Evolutionary conservation across 169 alveolate genomes (phyloP).

Genomic region (Plasmodium vivax): DNA sequence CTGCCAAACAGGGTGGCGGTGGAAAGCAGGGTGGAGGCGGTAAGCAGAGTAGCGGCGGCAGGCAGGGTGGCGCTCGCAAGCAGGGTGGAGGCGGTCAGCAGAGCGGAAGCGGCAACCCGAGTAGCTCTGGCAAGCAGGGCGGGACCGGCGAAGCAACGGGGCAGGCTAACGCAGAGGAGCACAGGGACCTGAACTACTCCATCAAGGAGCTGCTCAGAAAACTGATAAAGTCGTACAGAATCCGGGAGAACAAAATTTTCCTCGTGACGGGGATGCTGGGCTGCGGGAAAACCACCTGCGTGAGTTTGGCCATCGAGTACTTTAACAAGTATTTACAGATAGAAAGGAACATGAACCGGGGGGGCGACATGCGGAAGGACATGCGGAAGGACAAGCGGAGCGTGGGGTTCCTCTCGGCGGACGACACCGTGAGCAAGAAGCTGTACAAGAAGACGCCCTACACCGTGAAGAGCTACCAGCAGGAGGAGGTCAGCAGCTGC

Average conservation of each 20-base stretch:
- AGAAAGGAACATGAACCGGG: slow-evolving; percentile 34
- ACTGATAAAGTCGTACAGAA: slow-evolving; percentile 46
- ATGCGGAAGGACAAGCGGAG: neutral
- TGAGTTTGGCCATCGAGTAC: slow-evolving; percentile 52
- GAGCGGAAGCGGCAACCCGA: neutral
- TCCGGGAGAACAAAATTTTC: slow-evolving; percentile 61
- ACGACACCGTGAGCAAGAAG: slow-evolving; percentile 4
- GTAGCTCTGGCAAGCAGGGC: too few species aligned
- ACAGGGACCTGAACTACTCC: slow-evolving; percentile 22
- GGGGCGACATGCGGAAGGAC: neutral
- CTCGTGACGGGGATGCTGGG: slow-evolving; percentile 62
- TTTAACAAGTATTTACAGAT: slow-evolving; percentile 60
- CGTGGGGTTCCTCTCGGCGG: slow-evolving; percentile 17
- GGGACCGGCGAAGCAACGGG: neutral
- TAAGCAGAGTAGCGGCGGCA: neutral
- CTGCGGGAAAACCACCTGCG: slow-evolving; percentile 66
- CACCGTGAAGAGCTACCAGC: neutral
- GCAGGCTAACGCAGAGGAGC: neutral
- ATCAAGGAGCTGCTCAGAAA: slow-evolving; percentile 50
- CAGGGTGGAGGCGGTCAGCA: neutral
- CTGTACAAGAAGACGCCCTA: slow-evolving; percentile 61
- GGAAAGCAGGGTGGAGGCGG: neutral
- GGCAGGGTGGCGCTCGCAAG: neutral
- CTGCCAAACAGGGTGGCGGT: too few species aligned
- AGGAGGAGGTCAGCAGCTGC: neutral